Base-by-base conservation (phyloP, 345 rosid species). In the Erucastrum elatum region DNA sequence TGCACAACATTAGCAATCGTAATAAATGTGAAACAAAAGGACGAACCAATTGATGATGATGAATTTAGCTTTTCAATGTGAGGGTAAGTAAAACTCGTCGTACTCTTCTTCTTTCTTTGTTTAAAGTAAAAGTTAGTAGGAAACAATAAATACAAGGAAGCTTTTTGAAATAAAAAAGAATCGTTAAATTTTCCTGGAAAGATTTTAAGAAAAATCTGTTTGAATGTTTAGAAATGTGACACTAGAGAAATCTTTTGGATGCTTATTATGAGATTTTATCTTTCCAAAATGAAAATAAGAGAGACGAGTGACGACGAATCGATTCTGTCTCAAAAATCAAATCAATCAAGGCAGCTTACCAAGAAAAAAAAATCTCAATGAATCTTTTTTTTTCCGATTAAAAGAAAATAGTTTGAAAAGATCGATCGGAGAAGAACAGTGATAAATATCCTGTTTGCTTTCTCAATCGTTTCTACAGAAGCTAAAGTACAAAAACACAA, bases 311-410 rank as follows among this genome's bases (percentile, higher is more conserved):
- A 73, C 64, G 75, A 74, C 64, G 75, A 74, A 73, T 61, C 70
- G 78, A 68, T 68, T 79, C 66, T 68, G 74, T 74, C 79, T 74
- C 79, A 5, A 80, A 39, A 80, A 79, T 80, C 82, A 79, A 64
- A 79, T 79, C 82, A 74, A 62, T 79, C 82, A 75, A 66, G 39
- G 66, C 30, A 74, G 35, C 21, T 26, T 8, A 27, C 4, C 12
- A 64, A 9, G 16, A 1, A 17, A 4, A 10, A 44, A 33, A 74
- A 70, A 53, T 62, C 49, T 35, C 60, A 39, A 49, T 58, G 62
- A 55, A 10, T 64, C 75, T 35, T 55, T 60, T 55, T 59, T n/a
- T n/a, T 5, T 26, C 35, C 59, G 27, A 58, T 29, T 29, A 53
- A 53, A 68, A 55, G 61, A 41, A 39, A 44, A 49, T 31, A 34